A percentile compares a stretch with the other conserved stretches of the same genome.
These are phyloP conservation scores for Acacia melanoxylon DNA, from an alignment of 306 rosid species.

Conservation along the genomic window DNA sequence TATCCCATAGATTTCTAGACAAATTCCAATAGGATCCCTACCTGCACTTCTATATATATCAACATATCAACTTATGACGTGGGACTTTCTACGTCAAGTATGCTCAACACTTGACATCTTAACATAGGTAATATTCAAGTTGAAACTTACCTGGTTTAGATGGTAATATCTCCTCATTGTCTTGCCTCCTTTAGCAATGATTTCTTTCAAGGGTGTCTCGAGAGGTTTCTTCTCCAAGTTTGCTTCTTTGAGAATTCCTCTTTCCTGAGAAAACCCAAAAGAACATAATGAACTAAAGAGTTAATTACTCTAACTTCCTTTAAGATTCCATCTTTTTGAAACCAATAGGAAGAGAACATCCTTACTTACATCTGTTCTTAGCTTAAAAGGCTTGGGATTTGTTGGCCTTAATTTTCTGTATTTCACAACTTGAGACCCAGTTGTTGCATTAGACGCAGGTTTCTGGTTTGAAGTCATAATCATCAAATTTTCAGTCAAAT, in stretches of 20 bases:
- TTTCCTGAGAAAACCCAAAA: constrained; percentile 58
- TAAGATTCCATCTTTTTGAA: background rate
- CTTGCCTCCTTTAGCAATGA: constrained; percentile 41
- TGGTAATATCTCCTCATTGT: constrained; percentile 36
- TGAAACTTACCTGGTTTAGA: constrained; percentile 37
- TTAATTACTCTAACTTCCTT: background rate
- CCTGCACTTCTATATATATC: too few relatives aligned
- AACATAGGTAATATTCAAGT: background rate
- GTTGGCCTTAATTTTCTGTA: constrained; percentile 75
- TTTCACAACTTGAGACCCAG: constrained; percentile 58
- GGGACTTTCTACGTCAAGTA: background rate
- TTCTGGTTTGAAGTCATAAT: constrained; percentile 49
- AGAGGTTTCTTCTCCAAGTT: constrained; percentile 59
- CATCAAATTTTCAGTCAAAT: background rate
- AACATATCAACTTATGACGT: too few relatives aligned
- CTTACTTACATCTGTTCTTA: constrained; percentile 85
- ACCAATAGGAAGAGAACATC: constrained; percentile 24
- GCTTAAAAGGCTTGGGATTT: constrained; percentile 90
- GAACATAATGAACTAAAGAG: constrained; percentile 14
- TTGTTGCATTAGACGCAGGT: constrained; percentile 33
- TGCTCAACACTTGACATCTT: background rate
- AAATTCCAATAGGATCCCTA: too few relatives aligned
- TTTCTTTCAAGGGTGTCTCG: constrained; percentile 51
- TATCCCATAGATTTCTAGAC: too few relatives aligned
- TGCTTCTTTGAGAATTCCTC: constrained; percentile 89